Conservation (phyloP, 345 rosid species). For the Raphanus raphanistrum region DNA sequence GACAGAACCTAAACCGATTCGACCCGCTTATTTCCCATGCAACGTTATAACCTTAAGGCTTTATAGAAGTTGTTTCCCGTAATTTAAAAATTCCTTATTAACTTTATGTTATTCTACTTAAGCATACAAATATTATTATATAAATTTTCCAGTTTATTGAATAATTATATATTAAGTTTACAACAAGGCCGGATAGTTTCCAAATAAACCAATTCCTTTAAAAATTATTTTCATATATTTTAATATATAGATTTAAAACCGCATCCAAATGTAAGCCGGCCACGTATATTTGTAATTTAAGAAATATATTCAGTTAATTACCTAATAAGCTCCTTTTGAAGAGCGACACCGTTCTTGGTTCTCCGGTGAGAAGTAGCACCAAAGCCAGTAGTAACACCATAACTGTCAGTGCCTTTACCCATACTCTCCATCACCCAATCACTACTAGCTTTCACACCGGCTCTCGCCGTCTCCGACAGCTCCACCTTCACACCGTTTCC, state of each 20-base stretch:
- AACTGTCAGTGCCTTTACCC: slow-evolving; percentile 70
- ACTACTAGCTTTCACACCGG: slow-evolving; percentile 70
- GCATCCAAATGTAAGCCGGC: not conserved
- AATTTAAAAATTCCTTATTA: not conserved
- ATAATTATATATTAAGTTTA: not conserved
- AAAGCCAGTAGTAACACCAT: slow-evolving; percentile 77
- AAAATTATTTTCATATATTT: no score
- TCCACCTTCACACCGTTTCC: slow-evolving; percentile 48
- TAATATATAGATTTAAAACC: not conserved
- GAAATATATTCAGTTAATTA: not conserved
- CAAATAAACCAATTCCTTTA: not conserved
- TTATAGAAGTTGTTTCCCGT: not conserved
- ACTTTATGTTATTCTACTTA: not conserved
- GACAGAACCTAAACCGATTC: slow-evolving; percentile 8
- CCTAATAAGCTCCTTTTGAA: slow-evolving; percentile 78
- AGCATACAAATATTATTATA: not conserved
- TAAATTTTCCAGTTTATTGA: not conserved
- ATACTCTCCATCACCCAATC: slow-evolving; percentile 87
- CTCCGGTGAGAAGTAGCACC: slow-evolving; percentile 76
- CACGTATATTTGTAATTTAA: not conserved
- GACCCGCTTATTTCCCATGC: slow-evolving; percentile 29
- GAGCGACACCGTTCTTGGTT: slow-evolving; percentile 70
- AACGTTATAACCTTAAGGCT: slow-evolving; percentile 17
- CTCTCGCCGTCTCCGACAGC: slow-evolving; percentile 54
- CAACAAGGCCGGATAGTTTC: not conserved